Base-by-base conservation (phyloP, 768 basidiomycete genomes). In the Strobilomyces echinocephalus region DNA sequence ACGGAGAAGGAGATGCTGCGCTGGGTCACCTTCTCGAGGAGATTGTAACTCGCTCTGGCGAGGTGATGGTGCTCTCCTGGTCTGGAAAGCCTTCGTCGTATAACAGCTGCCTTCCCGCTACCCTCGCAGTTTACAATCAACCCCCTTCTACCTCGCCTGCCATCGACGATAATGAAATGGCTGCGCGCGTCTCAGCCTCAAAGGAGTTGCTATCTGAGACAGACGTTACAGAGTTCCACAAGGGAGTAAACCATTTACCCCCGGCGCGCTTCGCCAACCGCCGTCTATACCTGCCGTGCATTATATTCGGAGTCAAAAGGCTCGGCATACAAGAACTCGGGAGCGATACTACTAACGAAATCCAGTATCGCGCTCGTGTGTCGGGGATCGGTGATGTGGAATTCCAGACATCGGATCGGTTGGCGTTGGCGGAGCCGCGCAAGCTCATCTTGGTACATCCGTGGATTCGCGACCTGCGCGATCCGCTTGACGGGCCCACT, bases 381-480 rank as follows among this genome's bases (percentile, higher is more conserved):
- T 40, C 50, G 4, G 50, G 33, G 3, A 50, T 60, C 8, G 53
- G 58, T 2, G 5, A 52, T 8, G 42, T 52, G 0, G 35, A 56
- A 4, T 60, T 60, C 40, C 2, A 30, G 38, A 52, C 58, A 5
- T 38, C 35, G 2, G 46, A 51, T 11, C n/a, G 6, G n/a, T 20
- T 55, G 12, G 43, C 52, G 21, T 14, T 30, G n/a, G 36, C 0
- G 10, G 50, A 51, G 16, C 35, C 49, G 5, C 46, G 38, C 14
- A 49, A 45, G 21, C 24, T 60, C 9, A 20, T 41, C 33, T 20
- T 61, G 16, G 49, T 58, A 12, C 44, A 52, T 43, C 60, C 60
- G 2, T 61, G 60, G 60, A 33, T 61, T 34, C 47, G 60, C n/a
- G 47, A 50, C 26, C 24, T 61, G 2, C 26, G 20, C 2, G 43